phyloP scores from a whole-genome alignment of 1,284 basidiomycete genomes.

The Salmacisia buchloeana region DNA sequence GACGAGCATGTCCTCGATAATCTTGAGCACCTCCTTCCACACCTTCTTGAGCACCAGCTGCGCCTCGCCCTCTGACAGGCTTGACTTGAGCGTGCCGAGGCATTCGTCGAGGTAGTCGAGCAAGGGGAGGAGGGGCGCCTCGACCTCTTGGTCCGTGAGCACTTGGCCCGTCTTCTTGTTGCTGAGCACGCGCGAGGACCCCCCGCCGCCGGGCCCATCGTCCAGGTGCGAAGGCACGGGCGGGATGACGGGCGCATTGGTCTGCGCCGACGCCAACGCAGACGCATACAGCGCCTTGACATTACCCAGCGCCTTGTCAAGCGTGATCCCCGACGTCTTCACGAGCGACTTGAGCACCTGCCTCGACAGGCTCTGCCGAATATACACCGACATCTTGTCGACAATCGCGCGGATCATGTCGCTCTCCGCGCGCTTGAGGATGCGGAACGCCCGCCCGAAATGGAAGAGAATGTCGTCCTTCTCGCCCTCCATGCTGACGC shows the following conservation, averaged over 20 bases:
- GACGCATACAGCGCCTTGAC: slow-evolving; percentile 46
- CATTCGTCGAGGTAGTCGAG: slow-evolving; percentile 97
- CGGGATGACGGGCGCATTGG: slow-evolving; percentile 37
- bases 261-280: slow-evolving; percentile 40
- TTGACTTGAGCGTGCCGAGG: slow-evolving; percentile 82
- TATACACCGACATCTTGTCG: slow-evolving; percentile 96
- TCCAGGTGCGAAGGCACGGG: slow-evolving; percentile 33
- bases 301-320: slow-evolving; percentile 47
- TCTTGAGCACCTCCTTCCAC: slow-evolving; percentile 91
- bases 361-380: slow-evolving; percentile 81
- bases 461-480: slow-evolving; percentile 97
- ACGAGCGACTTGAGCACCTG: slow-evolving; percentile 57
- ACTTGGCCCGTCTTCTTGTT: slow-evolving; percentile 58
- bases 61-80: slow-evolving; percentile 63
- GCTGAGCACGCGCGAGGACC: not conserved
- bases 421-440: slow-evolving; percentile 83
- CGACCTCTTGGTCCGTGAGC: slow-evolving; percentile 86
- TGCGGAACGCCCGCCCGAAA: slow-evolving; percentile 92
- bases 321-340: slow-evolving; percentile 40
- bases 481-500: slow-evolving; percentile 97
- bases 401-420: slow-evolving; percentile 97
- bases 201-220: not conserved
- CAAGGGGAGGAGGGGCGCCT: slow-evolving; percentile 81
- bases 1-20: slow-evolving; percentile 82
- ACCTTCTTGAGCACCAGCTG: slow-evolving; percentile 86